Evolutionary conservation across 257 asterid species (phyloP).

Genomic region (Echites panduratus): DNA sequence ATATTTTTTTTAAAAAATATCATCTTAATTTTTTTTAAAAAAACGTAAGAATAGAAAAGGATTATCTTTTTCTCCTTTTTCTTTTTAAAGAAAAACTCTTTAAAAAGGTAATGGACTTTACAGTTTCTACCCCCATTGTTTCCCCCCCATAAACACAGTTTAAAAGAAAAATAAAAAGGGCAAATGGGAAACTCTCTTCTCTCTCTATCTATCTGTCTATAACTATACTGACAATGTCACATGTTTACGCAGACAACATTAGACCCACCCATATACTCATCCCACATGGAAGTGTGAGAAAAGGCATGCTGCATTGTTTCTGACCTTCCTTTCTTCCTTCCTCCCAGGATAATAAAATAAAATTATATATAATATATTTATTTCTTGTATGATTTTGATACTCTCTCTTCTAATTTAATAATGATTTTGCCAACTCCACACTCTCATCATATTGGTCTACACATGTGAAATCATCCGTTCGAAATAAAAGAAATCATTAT

Average conservation of each 20-base stretch:
- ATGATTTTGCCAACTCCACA: slow-evolving; percentile 20
- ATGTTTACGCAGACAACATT: slow-evolving; percentile 46
- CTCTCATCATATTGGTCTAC: slow-evolving; percentile 12
- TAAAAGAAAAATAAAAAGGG: not conserved
- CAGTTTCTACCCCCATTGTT: not conserved
- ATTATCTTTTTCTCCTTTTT: too few species aligned
- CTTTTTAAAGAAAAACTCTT: too few species aligned
- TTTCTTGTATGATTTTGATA: not conserved
- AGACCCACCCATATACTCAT: slow-evolving; percentile 44
- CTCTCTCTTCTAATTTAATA: not conserved
- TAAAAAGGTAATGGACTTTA: not conserved
- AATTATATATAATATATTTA: too few species aligned
- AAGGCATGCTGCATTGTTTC: slow-evolving; percentile 22
- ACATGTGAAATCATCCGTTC: slow-evolving; percentile 17
- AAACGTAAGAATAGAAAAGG: too few species aligned
- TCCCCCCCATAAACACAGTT: not conserved
- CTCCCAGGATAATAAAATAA: slow-evolving; percentile 16
- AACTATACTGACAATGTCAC: slow-evolving; percentile 55
- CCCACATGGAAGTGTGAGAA: slow-evolving; percentile 50
- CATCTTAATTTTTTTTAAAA: too few species aligned
- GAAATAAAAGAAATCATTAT: slow-evolving; percentile 6
- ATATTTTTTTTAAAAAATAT: too few species aligned
- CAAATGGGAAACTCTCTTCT: slow-evolving; percentile 1
- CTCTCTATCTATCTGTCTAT: slow-evolving; percentile 18
- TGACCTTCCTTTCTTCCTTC: slow-evolving; percentile 13